Percentiles rank a stretch among this genome's conserved stretches.
These are phyloP conservation scores for Prosopis cineraria DNA, from an alignment of 306 rosid species.

Conservation along the genomic window DNA sequence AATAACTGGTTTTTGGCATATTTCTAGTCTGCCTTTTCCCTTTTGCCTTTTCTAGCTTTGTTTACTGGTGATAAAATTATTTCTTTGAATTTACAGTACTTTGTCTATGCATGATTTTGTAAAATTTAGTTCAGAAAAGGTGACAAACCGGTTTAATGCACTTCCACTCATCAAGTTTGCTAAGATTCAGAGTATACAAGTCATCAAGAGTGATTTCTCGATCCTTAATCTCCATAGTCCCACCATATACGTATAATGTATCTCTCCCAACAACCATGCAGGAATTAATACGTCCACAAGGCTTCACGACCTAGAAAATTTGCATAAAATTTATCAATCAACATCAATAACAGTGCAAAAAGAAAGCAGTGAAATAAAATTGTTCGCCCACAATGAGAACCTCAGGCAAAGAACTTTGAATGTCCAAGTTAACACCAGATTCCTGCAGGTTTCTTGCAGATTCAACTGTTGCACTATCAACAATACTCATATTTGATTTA, in stretches of 20 bases:
- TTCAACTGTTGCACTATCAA: slow-evolving; percentile 48
- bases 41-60: background rate
- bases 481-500: slow-evolving; percentile 52
- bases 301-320: slow-evolving; percentile 69
- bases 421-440: slow-evolving; percentile 45
- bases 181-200: slow-evolving; percentile 85
- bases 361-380: slow-evolving; percentile 27
- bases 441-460: slow-evolving; percentile 53
- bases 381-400: slow-evolving; percentile 47
- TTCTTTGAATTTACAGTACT: slow-evolving; percentile 6
- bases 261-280: slow-evolving; percentile 91
- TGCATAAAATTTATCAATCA: slow-evolving; percentile 31
- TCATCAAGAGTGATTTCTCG: slow-evolving; percentile 92
- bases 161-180: slow-evolving; percentile 99
- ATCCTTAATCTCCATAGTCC: slow-evolving; percentile 96
- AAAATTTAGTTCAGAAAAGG: slow-evolving; percentile 28
- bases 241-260: slow-evolving; percentile 83
- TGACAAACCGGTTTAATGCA: slow-evolving; percentile 90
- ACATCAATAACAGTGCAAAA: slow-evolving; percentile 34
- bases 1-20: background rate
- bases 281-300: slow-evolving; percentile 97
- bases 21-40: background rate
- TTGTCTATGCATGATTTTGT: slow-evolving; percentile 2
- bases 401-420: slow-evolving; percentile 73
- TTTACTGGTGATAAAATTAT: background rate